Base-by-base conservation (phyloP, 352 stramenopile genomes). In the Aphanomyces astaci region DNA sequence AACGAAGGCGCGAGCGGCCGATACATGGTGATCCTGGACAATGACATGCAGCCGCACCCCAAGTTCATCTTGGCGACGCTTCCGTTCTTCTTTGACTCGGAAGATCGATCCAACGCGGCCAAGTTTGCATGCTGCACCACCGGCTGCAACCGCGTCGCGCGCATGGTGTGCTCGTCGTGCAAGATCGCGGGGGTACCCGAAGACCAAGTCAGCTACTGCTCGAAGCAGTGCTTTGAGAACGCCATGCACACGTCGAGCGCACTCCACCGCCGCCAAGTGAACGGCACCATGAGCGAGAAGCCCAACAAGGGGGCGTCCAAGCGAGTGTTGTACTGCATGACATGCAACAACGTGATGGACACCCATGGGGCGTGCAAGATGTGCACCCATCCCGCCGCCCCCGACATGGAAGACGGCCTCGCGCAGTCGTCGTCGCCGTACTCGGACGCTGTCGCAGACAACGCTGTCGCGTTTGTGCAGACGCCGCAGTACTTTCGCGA, bases 161-260 rank as follows among this genome's bases (percentile, higher is more conserved):
- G 89, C 71, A 87, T 94, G 72, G 92, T 79, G 71, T 94, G 86
- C 48, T 81, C 86, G 10, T 90, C 81, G 49, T 94, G 84, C 76
- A 88, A 94, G 73, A 92, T 88, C 56, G 82, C 84, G 0, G 81
- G 86, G 56, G 86, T 94, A 9, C 86, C 86, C 1, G 86, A 94
- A 62, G 80, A 91, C 32, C 79, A 73, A n/a, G 92, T 93, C 63
- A 89, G 78, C 53, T 93, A 86, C 78, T 94, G 86, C 74, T 93
- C 84, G 25, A 92, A 93, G 73, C 80, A 93, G 33, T 94, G 86
- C 70, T 94, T 94, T 71, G 82, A 94, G 52, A 90, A 89, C 64
- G 80, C 78, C 2, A 82, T 87, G 75, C 86, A 92, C 75, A 82
- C 91, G 5, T 75, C 88, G 62, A 88, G 78, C 45, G 83, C 80